A percentile compares a stretch with the other conserved stretches of the same genome.
phyloP scores from a whole-genome alignment of 768 basidiomycete genomes.

The Sarcodon sp. region DNA sequence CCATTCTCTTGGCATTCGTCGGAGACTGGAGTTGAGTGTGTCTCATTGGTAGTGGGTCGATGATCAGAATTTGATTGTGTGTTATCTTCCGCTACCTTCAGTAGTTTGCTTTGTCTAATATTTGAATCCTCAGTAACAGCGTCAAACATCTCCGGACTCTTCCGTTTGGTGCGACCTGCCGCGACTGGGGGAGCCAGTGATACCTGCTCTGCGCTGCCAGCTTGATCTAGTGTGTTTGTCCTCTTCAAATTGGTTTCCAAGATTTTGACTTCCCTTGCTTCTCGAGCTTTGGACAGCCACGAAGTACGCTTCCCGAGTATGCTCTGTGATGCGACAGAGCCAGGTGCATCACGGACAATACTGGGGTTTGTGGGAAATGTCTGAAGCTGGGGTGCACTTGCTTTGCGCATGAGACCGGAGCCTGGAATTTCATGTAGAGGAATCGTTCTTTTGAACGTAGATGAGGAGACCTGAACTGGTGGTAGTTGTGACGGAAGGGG shows the following conservation, averaged over 20 bases:
- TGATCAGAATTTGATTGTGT: background rate
- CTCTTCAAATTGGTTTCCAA: constrained; percentile 16
- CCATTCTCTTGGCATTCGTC: constrained; percentile 15
- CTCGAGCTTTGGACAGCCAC: constrained; percentile 69
- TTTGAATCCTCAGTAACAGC: background rate
- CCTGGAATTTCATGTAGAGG: background rate
- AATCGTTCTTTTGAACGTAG: background rate
- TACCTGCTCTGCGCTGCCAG: background rate
- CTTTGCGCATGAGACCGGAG: background rate
- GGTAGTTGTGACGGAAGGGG: background rate
- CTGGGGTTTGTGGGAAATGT: background rate
- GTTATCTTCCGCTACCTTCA: background rate
- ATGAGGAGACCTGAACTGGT: background rate
- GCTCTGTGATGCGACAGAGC: background rate
- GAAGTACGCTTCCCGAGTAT: constrained; percentile 52
- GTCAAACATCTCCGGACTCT: constrained; percentile 33
- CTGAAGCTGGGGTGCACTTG: background rate
- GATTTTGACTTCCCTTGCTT: constrained; percentile 56
- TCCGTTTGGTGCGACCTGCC: constrained; percentile 33
- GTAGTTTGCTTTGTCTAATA: background rate
- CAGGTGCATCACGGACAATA: background rate
- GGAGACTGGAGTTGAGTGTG: background rate
- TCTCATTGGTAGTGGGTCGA: constrained; percentile 1
- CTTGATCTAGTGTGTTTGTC: constrained; percentile 7
- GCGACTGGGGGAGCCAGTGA: background rate